Evolutionary conservation across 2,329 filamentous ascomycete species (phyloP), one percentile per base, ranked within the genome.

Genomic region (Dendryphion nanum): DNA sequence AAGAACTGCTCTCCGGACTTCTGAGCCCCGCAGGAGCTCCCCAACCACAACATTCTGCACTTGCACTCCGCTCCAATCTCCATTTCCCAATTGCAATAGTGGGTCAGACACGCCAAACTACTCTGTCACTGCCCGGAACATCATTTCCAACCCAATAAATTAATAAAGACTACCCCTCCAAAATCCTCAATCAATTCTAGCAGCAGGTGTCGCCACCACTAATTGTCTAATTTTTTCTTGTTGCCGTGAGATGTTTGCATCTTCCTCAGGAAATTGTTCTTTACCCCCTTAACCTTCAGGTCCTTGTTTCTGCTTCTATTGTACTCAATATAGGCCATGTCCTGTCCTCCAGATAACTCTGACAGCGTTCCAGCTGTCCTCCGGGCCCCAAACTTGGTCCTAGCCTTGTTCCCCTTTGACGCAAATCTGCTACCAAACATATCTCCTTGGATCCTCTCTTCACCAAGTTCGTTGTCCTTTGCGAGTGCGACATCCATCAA

Each of bases 401-500:
- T 71, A 21, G 56, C 63, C 29, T 51, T 79, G 80, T 64, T 67
- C 66, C 61, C 71, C 66, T 44, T 58, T 48, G 49, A 60, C 48
- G 47, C 65, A 37, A 57, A 62, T 13, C 59, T 57, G 54, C 67
- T 76, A 39, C 76, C 75, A 60, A 85, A 86, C 6, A 85, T 70
- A 55, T 86, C 83, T 44, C 85, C 83, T 7, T 73, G 72, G 45
- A 85, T 81, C 45, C 83, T 79, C 51, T 91, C 87, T 17, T 84
- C 78, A 18, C 83, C 84, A 16, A 79, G 83, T 8, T 63, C 60
- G 3, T 81, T 80, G 51, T 94, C 89, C 37, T 89, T 89, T 55
- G 95, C 88, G 6, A 97, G 78, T 48, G 96, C 79, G 3, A 97
- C 89, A 53, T 94, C 87, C 51, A 90, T 84, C 2, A 98, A 76